These are phyloP conservation scores for Paecilomyces dactylethromorphus DNA, from an alignment of 2,329 filamentous ascomycete species.

Conservation along the genomic window DNA sequence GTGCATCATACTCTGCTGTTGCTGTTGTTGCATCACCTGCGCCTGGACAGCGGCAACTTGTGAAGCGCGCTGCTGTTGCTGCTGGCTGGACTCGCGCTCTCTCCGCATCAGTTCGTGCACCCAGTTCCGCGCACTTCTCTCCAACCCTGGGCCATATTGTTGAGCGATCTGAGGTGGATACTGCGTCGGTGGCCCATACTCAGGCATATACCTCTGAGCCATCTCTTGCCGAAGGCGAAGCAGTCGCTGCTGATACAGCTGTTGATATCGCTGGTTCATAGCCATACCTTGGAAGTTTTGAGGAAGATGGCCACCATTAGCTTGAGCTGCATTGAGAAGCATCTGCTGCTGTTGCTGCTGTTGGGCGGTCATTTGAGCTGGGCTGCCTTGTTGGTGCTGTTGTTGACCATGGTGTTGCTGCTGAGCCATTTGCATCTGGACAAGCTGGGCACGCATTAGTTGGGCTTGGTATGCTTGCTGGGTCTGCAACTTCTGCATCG, in stretches of 20 bases:
- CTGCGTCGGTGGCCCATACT: constrained; percentile 32
- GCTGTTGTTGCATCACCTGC: constrained; percentile 26
- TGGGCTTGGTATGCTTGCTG: constrained; percentile 32
- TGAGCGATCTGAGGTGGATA: constrained; percentile 32
- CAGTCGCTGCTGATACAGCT: constrained; percentile 30
- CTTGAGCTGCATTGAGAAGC: constrained; percentile 32
- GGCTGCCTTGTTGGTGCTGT: constrained; percentile 21
- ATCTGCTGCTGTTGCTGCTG: constrained; percentile 29
- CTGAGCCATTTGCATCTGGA: constrained; percentile 32
- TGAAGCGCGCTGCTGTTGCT: constrained; percentile 24
- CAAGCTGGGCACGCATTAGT: constrained; percentile 30
- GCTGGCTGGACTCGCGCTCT: constrained; percentile 26
- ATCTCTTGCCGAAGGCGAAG: constrained; percentile 30
- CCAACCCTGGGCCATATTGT: constrained; percentile 30
- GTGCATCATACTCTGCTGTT: constrained; percentile 37
- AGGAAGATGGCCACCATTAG: constrained; percentile 28
- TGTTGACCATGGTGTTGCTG: constrained; percentile 19
- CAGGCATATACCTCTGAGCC: constrained; percentile 26
- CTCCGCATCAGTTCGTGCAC: constrained; percentile 32
- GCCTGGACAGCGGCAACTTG: constrained; percentile 27
- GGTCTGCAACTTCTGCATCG: constrained; percentile 9
- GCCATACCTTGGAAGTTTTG: constrained; percentile 22
- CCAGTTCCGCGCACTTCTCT: constrained; percentile 30
- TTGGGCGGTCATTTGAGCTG: constrained; percentile 25
- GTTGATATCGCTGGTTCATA: constrained; percentile 26